phyloP scores from a whole-genome alignment of 306 rosid species.

The Canavalia gladiata region DNA sequence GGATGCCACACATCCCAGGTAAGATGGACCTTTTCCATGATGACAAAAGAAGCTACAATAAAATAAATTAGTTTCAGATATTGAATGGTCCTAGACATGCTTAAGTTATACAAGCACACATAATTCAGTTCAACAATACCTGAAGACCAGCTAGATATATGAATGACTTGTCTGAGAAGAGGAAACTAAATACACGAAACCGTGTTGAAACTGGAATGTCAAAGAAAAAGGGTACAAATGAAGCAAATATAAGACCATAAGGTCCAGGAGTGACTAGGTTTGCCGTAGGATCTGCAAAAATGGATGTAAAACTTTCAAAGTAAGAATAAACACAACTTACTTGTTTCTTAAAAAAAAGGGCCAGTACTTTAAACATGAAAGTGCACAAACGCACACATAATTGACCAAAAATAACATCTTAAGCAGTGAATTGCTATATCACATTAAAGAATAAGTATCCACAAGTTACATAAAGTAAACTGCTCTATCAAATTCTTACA shows the following conservation, averaged over 20 bases:
- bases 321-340: conserved; percentile 42
- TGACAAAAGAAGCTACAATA: conserved; percentile 88
- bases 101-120: conserved; percentile 21
- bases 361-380: background rate
- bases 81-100: conserved; percentile 35
- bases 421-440: conserved; percentile 26
- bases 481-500: conserved; percentile 29
- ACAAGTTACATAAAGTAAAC: conserved; percentile 19
- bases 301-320: conserved; percentile 15
- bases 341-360: background rate
- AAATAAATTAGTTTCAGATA: conserved; percentile 42
- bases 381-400: conserved; percentile 34
- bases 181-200: conserved; percentile 76
- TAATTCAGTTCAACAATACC: conserved; percentile 59
- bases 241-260: conserved; percentile 97
- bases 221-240: conserved; percentile 93
- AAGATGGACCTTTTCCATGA: conserved; percentile 92
- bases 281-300: conserved; percentile 79
- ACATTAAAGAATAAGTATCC: conserved; percentile 33
- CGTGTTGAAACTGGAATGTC: conserved; percentile 97
- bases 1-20: conserved; percentile 94
- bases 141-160: conserved; percentile 95
- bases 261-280: conserved; percentile 89
- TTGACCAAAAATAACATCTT: conserved; percentile 34
- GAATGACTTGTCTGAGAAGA: conserved; percentile 94